Evolutionary conservation across 257 asterid genomes (phyloP), one percentile per base, ranked within the genome.

Genomic region (Solanum lycopersicoides): DNA sequence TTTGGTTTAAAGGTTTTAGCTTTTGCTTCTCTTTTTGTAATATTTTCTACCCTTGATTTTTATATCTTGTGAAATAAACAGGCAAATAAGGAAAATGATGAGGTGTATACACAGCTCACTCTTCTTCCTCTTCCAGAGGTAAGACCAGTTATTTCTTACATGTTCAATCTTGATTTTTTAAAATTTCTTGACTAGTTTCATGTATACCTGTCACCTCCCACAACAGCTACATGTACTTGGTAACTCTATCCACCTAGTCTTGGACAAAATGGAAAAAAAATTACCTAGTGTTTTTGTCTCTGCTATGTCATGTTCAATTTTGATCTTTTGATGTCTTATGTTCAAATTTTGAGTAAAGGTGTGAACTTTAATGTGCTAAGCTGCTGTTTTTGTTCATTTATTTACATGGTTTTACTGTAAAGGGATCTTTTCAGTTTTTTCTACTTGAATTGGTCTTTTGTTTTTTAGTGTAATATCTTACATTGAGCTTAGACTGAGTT

Each of bases 11-110:
- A 42, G 56, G 32, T 30, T 86, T 23, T 30, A 42, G 39, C 30
- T 69, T 69, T 50, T 82, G 45, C 25, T 77, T 0, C 20, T 20
- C 71, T 9, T 76, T 59, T 77, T 25, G 28, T 60, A 7, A 32
- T 41, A 34, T 72, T 60, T 44, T 37, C 39, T 37, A 1, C 39
- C 39, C 39, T 37, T 37, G 39, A 37, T 37, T 5, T 44, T 68
- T 32, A 8, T 89, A n/a, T 89, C 12, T 86, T 32, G 76, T 89
- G 74, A 83, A 86, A 65, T 65, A 65, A 65, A 89, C 92, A 97
- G 99, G 99, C 98, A 30, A 97, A 96, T 89, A 95, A 94, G 94
- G 99, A 97, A 91, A 97, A 95, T 90, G 99, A 97, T 90, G 99
- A 97, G 94, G 99, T 97, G 80, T 96, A 93, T 87, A 96, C 98